These are phyloP conservation scores for Aspergillus oerlinghausenensis DNA, from an alignment of 2,329 filamentous ascomycete genomes.

Conservation along the genomic window DNA sequence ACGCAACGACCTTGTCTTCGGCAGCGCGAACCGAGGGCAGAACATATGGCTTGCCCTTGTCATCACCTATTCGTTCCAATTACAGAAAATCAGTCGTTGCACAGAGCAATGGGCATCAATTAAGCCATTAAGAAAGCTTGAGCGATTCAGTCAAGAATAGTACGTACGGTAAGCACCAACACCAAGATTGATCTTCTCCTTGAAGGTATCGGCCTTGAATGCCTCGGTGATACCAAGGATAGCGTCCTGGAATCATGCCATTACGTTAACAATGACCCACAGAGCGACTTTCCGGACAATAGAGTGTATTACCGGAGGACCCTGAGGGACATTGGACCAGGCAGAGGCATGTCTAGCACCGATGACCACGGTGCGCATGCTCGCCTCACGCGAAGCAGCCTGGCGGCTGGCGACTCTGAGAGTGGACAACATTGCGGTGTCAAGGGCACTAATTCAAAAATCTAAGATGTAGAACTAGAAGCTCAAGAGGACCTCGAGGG, in stretches of 20 bases:
- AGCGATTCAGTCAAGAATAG: neutral
- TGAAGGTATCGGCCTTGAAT: constrained; percentile 93
- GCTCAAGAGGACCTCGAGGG: constrained; percentile 8
- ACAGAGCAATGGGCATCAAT: neutral
- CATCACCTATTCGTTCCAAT: constrained; percentile 54
- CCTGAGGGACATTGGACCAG: constrained; percentile 88
- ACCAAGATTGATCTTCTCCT: constrained; percentile 97
- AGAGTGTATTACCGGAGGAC: constrained; percentile 72
- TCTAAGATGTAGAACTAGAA: constrained; percentile 1
- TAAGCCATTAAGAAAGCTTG: neutral
- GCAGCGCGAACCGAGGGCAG: constrained; percentile 87
- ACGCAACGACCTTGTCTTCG: constrained; percentile 77
- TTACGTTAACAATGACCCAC: constrained; percentile 21
- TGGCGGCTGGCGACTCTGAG: constrained; percentile 41
- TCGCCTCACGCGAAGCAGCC: constrained; percentile 36
- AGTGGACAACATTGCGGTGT: constrained; percentile 43
- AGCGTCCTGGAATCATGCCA: constrained; percentile 33
- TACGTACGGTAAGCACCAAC: constrained; percentile 85
- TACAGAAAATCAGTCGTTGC: neutral
- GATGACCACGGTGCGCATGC: constrained; percentile 34
- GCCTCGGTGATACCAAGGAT: constrained; percentile 76
- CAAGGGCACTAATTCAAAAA: constrained; percentile 3
- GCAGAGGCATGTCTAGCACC: constrained; percentile 65
- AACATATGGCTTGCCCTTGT: constrained; percentile 96
- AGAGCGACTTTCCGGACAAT: constrained; percentile 3